Evolutionary conservation across 768 basidiomycete genomes (phyloP).

Genomic region (Sarcomyxa edulis): DNA sequence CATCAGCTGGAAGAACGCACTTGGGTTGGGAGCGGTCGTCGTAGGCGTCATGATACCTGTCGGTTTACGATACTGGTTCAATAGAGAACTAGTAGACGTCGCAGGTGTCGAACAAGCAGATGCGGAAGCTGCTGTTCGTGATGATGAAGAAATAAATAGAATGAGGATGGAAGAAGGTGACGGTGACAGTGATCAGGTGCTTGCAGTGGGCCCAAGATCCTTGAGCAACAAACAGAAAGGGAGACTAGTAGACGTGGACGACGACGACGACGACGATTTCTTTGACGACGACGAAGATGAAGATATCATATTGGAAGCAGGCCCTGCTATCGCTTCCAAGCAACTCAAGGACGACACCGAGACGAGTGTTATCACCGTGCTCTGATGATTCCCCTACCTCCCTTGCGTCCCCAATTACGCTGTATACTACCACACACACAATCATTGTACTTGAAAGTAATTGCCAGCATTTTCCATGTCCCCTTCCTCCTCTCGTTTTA

Average conservation of each 20-base stretch:
- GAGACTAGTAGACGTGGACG: conserved; percentile 29
- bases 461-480: no score
- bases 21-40: conserved; percentile 78
- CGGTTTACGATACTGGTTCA: conserved; percentile 80
- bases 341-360: conserved; percentile 12
- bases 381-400: no score
- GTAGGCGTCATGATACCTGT: conserved; percentile 94
- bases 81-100: conserved; percentile 47
- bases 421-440: no score
- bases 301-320: conserved; percentile 72
- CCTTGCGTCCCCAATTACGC: no score
- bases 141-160: conserved; percentile 24
- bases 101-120: conserved; percentile 28
- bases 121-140: conserved; percentile 9
- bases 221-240: conserved; percentile 31
- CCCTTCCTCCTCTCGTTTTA: no score
- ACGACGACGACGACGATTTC: conserved; percentile 31
- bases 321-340: conserved; percentile 42
- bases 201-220: conserved; percentile 53
- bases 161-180: conserved; percentile 16
- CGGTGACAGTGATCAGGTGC: conserved; percentile 37
- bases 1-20: conserved; percentile 87
- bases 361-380: no score
- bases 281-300: conserved; percentile 50
- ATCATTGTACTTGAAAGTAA: no score